Evolutionary conservation across 257 asterid species (phyloP).

Genomic region (Solanum stenotomum): DNA sequence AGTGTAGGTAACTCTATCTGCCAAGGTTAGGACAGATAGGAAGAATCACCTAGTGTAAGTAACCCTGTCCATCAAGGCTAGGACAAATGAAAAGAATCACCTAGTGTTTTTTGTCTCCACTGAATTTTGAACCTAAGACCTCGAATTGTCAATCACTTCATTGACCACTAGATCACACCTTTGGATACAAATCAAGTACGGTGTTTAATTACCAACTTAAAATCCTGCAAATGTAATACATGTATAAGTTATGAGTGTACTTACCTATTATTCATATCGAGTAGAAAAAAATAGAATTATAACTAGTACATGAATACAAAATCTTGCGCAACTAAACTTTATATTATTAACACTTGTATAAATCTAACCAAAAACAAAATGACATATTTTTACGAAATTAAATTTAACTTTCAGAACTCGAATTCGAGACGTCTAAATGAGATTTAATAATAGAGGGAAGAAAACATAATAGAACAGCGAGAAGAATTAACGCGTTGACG

Average conservation of each 20-base stretch:
- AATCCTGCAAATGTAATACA: not conserved
- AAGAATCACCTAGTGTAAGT: not conserved
- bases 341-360: not conserved
- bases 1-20: not conserved
- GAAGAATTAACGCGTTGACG: not conserved
- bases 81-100: not conserved
- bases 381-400: accelerated
- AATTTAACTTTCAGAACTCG: not conserved
- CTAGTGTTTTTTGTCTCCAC: not conserved
- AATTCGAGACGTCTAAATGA: not conserved
- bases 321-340: not conserved
- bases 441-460: not conserved
- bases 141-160: too few relatives aligned
- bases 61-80: not conserved
- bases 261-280: not conserved
- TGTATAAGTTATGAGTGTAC: not conserved
- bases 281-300: not conserved
- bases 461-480: not conserved
- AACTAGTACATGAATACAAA: not conserved
- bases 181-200: not conserved
- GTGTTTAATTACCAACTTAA: not conserved
- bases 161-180: not conserved
- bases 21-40: not conserved
- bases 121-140: not conserved
- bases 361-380: not conserved